A percentile compares a stretch with the other conserved stretches of the same genome.
Evolutionary conservation across 305 asterid species (phyloP).

Genomic region (Ilex paraguariensis): DNA sequence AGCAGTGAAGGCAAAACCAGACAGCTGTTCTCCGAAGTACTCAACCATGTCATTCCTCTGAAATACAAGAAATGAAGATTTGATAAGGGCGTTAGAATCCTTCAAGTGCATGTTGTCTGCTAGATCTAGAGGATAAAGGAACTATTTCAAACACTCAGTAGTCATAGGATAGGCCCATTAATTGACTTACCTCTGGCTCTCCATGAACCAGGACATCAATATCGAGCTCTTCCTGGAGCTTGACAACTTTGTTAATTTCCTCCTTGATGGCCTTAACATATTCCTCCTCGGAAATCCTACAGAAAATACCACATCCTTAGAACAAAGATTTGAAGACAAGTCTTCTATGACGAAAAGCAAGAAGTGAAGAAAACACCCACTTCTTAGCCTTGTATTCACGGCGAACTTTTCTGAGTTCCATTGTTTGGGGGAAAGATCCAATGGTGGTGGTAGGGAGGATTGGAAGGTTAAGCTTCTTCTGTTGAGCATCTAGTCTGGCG

Average conservation of each 20-base stretch:
- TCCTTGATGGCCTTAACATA: constrained; percentile 3
- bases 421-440: neutral
- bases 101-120: neutral
- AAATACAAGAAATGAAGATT: neutral
- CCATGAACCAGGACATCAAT: constrained; percentile 4
- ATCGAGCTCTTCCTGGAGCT: constrained; percentile 5
- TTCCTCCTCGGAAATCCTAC: constrained; percentile 4
- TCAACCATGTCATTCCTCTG: constrained; percentile 7
- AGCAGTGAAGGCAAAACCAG: constrained; percentile 7
- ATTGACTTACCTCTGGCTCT: constrained; percentile 4
- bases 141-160: too few species aligned
- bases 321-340: neutral
- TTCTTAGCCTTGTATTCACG: constrained; percentile 7
- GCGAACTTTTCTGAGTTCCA: constrained; percentile 1
- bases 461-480: constrained; percentile 4
- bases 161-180: too few species aligned
- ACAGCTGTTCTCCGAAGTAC: constrained; percentile 3
- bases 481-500: constrained; percentile 1
- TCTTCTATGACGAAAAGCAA: neutral
- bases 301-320: neutral
- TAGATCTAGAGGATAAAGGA: too few species aligned
- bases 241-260: constrained; percentile 1
- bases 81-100: neutral
- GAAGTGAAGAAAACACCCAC: neutral
- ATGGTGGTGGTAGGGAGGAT: constrained; percentile 5